Evolutionary conservation across 1,284 basidiomycete species (phyloP).

Genomic region (Ustilago trichophora): DNA sequence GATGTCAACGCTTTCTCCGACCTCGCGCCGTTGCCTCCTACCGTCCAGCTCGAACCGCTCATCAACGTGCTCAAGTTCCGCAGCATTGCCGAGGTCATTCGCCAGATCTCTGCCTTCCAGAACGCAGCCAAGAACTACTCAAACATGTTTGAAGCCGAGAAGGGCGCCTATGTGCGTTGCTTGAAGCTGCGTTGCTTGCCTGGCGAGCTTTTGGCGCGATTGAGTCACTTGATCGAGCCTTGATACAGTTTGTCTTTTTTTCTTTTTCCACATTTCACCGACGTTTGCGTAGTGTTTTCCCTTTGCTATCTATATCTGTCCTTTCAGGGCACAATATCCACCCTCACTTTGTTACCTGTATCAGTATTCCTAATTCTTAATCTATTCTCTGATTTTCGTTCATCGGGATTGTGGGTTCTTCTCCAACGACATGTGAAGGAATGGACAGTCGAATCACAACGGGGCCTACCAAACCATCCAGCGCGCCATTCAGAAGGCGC

Average conservation of each 20-base stretch:
- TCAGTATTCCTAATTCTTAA: background rate
- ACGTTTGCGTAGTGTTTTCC: too few species aligned
- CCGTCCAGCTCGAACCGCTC: conserved; percentile 44
- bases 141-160: conserved; percentile 53
- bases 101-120: conserved; percentile 59
- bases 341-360: background rate
- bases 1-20: conserved; percentile 42
- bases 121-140: conserved; percentile 42
- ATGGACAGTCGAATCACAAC: too few species aligned
- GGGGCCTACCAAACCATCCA: too few species aligned
- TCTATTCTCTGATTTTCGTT: background rate
- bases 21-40: conserved; percentile 48
- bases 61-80: conserved; percentile 61
- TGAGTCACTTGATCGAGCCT: conserved; percentile 35
- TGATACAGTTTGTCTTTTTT: too few species aligned
- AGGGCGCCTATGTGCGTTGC: conserved; percentile 55
- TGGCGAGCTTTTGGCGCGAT: conserved; percentile 49
- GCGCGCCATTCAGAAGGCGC: too few species aligned
- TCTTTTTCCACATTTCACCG: too few species aligned
- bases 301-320: background rate
- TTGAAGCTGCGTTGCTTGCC: conserved; percentile 58
- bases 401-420: too few species aligned
- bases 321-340: background rate
- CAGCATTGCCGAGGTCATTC: conserved; percentile 47
- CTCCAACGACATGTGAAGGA: too few species aligned